Base-by-base conservation (phyloP, 2,329 filamentous ascomycete species). In the Botrytis galanthina region DNA sequence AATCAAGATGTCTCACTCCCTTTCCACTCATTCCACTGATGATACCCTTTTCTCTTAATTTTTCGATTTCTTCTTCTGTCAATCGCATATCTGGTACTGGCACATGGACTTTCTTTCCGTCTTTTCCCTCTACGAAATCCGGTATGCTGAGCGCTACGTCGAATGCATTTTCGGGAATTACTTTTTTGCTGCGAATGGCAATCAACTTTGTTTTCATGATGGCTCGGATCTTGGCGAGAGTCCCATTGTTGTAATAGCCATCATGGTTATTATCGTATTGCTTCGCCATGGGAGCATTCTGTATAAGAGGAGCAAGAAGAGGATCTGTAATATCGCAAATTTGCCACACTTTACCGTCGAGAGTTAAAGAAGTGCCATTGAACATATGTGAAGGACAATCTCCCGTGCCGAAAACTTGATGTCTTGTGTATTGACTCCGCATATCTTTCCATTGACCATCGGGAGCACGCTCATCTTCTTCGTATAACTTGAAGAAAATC, bases 261-360 rank as follows among this genome's bases (percentile, higher is more conserved):
- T 93, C 93, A 62, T 86, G 86, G 68, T 85, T 80, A 9, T 85
- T 81, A 76, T 92, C 90, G 81, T 89, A 92, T 16, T 84, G 83
- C 0, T 84, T 80, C 7, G 90, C 87, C 35, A 92, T 83, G 8
- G 89, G 85, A 0, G 90, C 85, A 0, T 89, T 87, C 32, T 90
- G 87, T 57, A 97, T 86, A 4, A 98, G 84, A 18, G 85, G 82
- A 0, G 85, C 84, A 1, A 98, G 85, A 1, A 95, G 80, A 0
- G 94, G 93, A 78, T 98, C 95, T 0, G 89, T 92, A 72, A 98
- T 91, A 81, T 99, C 96, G 83, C 94, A 97, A 39, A 97, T 88
- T 84, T 98, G 96, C 92, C 94, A 99, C 68, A 96, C 91, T 79
- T 96, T 96, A 57, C 94, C 94, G 79, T 97, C 94, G 1, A 89